Percentiles rank a stretch among this genome's conserved stretches.
Conservation (phyloP, 176 grass and related monocot species). For the Zea mays region DNA sequence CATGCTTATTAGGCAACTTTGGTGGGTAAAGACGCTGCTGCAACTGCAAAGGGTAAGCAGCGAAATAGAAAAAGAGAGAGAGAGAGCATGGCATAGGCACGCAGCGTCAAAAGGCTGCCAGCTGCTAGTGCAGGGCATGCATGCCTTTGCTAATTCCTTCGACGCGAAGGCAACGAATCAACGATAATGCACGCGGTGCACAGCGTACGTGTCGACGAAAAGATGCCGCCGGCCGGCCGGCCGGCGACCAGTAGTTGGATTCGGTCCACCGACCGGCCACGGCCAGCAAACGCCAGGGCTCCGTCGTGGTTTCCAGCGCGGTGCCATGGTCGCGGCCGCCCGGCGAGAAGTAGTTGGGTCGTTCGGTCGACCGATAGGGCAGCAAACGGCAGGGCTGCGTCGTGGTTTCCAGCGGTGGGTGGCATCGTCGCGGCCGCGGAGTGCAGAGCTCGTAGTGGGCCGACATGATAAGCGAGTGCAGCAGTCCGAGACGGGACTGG, state of each 20-base stretch:
- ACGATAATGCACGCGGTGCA: not conserved
- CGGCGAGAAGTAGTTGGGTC: no score
- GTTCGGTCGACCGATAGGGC: not conserved
- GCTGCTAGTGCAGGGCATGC: no score
- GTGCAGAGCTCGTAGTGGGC: not conserved
- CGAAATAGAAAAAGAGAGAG: no score
- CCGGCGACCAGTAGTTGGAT: no score
- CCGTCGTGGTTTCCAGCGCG: slow-evolving; percentile 1
- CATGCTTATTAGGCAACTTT: no score
- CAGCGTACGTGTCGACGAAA: not conserved
- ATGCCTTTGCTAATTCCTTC: not conserved
- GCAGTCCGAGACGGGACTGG: not conserved
- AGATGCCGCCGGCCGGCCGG: not conserved
- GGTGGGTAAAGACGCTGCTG: no score
- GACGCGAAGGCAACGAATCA: not conserved
- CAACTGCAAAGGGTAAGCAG: no score
- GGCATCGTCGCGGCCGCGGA: not conserved
- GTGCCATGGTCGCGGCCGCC: not conserved
- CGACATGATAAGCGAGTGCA: not conserved
- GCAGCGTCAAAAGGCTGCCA: not conserved
- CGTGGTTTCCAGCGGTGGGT: not conserved
- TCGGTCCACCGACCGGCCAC: no score
- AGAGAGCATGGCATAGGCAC: not conserved
- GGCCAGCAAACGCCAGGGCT: not conserved
- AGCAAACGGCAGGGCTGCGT: not conserved